Evolutionary conservation across 352 stramenopile genomes (phyloP).

Genomic region (Pythium sp.): DNA sequence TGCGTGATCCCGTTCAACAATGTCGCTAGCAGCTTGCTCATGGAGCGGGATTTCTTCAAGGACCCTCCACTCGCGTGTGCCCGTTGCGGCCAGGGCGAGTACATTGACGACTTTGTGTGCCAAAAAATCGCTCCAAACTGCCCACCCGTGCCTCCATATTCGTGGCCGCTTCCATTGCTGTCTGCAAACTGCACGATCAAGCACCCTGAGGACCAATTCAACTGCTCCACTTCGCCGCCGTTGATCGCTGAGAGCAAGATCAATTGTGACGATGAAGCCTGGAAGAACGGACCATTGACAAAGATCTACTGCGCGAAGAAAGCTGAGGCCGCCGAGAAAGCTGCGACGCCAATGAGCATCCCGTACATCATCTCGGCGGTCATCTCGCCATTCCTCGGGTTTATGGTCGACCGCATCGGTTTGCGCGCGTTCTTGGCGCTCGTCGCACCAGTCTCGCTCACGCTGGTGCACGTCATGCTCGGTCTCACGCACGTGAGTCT

Average conservation of each 20-base stretch:
- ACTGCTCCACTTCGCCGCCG: conserved; percentile 52
- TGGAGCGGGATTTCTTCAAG: conserved; percentile 90
- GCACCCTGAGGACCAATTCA: conserved; percentile 48
- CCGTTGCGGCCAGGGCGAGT: conserved; percentile 58
- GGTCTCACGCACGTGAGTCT: conserved; percentile 69
- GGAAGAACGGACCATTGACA: conserved; percentile 66
- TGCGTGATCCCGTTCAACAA: conserved; percentile 95
- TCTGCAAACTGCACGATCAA: conserved; percentile 75
- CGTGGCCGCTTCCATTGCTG: conserved; percentile 68
- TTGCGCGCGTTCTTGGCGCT: conserved; percentile 81
- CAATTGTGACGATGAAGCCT: conserved; percentile 78
- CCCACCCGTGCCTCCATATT: conserved; percentile 64
- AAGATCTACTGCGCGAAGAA: conserved; percentile 65
- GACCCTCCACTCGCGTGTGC: conserved; percentile 43
- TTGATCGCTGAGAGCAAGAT: conserved; percentile 70
- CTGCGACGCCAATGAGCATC: conserved; percentile 88
- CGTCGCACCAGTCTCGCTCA: conserved; percentile 75
- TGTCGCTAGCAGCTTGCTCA: conserved; percentile 89
- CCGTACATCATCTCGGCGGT: conserved; percentile 92
- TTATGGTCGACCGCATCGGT: conserved; percentile 89
- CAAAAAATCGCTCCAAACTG: conserved; percentile 41
- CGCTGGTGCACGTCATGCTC: conserved; percentile 88
- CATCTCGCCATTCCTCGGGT: conserved; percentile 89
- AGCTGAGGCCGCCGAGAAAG: conserved; percentile 56
- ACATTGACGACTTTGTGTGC: conserved; percentile 53